phyloP scores from a whole-genome alignment of 371 early-diverging fungal species.

The Mucor circinelloides region DNA sequence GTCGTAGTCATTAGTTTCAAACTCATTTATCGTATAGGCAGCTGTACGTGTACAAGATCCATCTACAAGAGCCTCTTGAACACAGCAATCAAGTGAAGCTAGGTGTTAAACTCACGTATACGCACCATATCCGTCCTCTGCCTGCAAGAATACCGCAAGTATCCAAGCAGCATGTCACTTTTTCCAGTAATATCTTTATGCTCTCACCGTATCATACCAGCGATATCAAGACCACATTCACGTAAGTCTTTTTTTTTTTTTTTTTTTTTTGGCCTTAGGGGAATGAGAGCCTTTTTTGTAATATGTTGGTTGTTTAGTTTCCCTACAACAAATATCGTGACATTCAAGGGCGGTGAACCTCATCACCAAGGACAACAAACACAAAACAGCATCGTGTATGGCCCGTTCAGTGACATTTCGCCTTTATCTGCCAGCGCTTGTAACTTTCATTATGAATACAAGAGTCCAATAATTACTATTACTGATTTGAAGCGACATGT shows the following conservation, averaged over 20 bases:
- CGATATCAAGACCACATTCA: slow-evolving; percentile 79
- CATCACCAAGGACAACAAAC: slow-evolving; percentile 18
- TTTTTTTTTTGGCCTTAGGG: too few relatives aligned
- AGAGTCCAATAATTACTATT: slow-evolving; percentile 65
- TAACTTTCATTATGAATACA: slow-evolving; percentile 62
- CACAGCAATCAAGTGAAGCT: slow-evolving; percentile 69
- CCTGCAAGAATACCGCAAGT: slow-evolving; percentile 75
- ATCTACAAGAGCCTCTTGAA: slow-evolving; percentile 55
- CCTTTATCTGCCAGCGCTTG: slow-evolving; percentile 47
- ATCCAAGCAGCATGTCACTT: slow-evolving; percentile 67
- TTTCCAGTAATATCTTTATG: slow-evolving; percentile 60
- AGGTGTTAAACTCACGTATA: slow-evolving; percentile 61
- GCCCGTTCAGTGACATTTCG: slow-evolving; percentile 61
- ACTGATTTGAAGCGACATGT: slow-evolving; percentile 67
- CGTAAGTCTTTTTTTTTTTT: slow-evolving; percentile 41
- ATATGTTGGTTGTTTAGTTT: slow-evolving; percentile 13
- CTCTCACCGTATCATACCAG: slow-evolving; percentile 66
- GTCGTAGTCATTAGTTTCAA: slow-evolving; percentile 7
- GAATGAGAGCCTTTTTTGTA: too few relatives aligned
- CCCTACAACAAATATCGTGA: slow-evolving; percentile 35
- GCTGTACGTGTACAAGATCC: slow-evolving; percentile 61
- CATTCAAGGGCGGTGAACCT: slow-evolving; percentile 34
- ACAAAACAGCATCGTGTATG: slow-evolving; percentile 72
- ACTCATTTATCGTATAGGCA: slow-evolving; percentile 28
- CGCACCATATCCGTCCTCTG: slow-evolving; percentile 57